Percentiles rank a stretch among this genome's conserved stretches.
Evolutionary conservation across 306 rosid species (phyloP).

Genomic region (Glycyrrhiza uralensis): DNA sequence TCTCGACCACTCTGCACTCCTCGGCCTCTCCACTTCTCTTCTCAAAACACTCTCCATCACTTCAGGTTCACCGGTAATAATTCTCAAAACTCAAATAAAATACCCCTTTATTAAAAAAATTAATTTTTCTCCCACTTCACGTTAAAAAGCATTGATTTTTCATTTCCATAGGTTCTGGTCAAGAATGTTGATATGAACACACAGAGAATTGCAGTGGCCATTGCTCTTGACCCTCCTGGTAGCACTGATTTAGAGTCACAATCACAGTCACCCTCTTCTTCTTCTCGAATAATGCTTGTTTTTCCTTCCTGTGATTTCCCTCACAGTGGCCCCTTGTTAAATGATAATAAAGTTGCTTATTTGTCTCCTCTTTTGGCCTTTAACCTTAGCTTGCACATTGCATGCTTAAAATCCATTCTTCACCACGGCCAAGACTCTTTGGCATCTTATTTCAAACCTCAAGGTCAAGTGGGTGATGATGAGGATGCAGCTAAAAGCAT

Average conservation of each 20-base stretch:
- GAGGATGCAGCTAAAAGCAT: slow-evolving; percentile 22
- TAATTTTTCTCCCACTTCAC: background rate
- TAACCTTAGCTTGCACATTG: slow-evolving; percentile 73
- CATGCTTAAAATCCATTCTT: slow-evolving; percentile 69
- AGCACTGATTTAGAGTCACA: slow-evolving; percentile 9
- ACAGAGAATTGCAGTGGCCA: slow-evolving; percentile 61
- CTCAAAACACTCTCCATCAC: slow-evolving; percentile 55
- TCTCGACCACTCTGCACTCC: slow-evolving; percentile 60
- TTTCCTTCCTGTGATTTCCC: slow-evolving; percentile 67
- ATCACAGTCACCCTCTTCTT: background rate
- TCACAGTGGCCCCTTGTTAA: slow-evolving; percentile 22
- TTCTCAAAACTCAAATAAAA: background rate
- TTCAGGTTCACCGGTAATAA: slow-evolving; percentile 32
- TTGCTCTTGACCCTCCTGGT: slow-evolving; percentile 76
- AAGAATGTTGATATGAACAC: slow-evolving; percentile 58
- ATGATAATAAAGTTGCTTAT: slow-evolving; percentile 53
- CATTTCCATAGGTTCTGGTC: slow-evolving; percentile 55
- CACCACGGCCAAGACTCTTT: slow-evolving; percentile 52
- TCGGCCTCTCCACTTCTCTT: slow-evolving; percentile 59
- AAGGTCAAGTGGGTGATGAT: slow-evolving; percentile 28
- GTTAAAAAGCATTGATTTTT: background rate
- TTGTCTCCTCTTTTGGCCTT: slow-evolving; percentile 76
- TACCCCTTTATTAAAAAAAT: background rate
- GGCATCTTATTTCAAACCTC: slow-evolving; percentile 59
- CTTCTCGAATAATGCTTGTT: slow-evolving; percentile 51